Evolutionary conservation across 495 filamentous ascomycete species (phyloP).

Genomic region (Evernia prunastri): DNA sequence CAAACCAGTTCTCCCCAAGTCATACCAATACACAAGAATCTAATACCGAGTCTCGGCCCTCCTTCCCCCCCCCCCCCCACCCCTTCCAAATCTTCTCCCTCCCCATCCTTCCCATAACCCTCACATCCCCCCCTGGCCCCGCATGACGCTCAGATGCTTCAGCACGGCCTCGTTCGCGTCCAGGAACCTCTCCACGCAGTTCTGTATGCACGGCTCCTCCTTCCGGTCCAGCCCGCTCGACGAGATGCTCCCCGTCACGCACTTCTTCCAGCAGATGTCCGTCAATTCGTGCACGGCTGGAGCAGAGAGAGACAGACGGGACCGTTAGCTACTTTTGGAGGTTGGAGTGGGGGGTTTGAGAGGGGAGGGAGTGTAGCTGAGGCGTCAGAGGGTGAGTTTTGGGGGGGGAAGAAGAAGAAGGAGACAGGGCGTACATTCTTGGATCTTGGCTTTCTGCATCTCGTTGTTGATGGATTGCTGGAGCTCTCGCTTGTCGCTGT

Average conservation of each 20-base stretch:
- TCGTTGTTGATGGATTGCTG: conserved; percentile 75
- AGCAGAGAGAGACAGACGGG: conserved; percentile 1
- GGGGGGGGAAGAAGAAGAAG: background rate
- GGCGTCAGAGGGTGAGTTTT: background rate
- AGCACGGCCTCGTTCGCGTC: conserved; percentile 77
- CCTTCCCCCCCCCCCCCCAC: background rate
- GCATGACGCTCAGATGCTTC: conserved; percentile 66
- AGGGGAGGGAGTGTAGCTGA: conserved; percentile 11
- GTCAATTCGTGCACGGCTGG: conserved; percentile 76
- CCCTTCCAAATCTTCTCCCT: background rate
- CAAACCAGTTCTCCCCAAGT: background rate
- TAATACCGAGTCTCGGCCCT: background rate
- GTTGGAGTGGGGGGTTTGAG: background rate
- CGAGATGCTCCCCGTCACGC: conserved; percentile 61
- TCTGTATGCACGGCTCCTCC: conserved; percentile 77
- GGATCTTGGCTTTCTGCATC: conserved; percentile 71
- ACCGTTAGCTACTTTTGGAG: background rate
- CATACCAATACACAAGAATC: background rate
- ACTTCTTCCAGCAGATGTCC: conserved; percentile 90
- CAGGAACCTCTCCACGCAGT: conserved; percentile 91
- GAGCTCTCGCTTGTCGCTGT: conserved; percentile 79
- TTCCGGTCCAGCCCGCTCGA: conserved; percentile 58
- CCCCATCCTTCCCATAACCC: background rate
- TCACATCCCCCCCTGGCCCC: conserved; percentile 30
- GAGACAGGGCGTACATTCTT: conserved; percentile 50